Conservation (phyloP, 2,329 filamentous ascomycete genomes). For the Leptographium flavum region DNA sequence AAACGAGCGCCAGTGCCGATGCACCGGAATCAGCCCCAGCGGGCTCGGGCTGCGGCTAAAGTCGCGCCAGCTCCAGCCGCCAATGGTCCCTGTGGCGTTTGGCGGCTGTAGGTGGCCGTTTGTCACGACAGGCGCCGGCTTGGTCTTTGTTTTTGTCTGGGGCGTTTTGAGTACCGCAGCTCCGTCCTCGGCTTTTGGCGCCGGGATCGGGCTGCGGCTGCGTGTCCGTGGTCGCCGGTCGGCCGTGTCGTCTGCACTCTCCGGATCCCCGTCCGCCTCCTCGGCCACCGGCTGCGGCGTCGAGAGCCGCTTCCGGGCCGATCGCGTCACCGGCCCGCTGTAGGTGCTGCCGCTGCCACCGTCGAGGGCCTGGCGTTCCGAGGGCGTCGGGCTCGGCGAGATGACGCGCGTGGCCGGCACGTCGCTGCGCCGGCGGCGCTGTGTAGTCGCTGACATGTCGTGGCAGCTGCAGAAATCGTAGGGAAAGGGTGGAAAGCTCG, state of each 20-base stretch:
- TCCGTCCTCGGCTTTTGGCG: conserved; percentile 37
- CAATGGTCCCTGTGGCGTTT: conserved; percentile 14
- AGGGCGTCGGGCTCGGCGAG: conserved; percentile 69
- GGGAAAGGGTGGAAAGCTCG: conserved; percentile 46
- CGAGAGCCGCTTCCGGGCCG: conserved; percentile 41
- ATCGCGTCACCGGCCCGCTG: conserved; percentile 63
- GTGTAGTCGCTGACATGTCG: conserved; percentile 7
- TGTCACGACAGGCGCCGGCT: conserved; percentile 10
- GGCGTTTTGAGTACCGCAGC: conserved; percentile 17
- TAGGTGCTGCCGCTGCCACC: conserved; percentile 31
- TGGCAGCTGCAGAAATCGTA: no score
- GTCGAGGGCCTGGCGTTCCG: conserved; percentile 44
- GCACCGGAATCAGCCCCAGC: conserved; percentile 86
- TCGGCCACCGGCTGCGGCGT: conserved; percentile 49
- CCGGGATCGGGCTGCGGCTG: conserved; percentile 52
- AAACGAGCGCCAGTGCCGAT: conserved; percentile 79
- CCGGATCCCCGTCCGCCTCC: conserved; percentile 29
- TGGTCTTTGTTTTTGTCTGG: conserved; percentile 9
- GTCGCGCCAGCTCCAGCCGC: conserved; percentile 67
- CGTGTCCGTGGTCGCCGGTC: conserved; percentile 52
- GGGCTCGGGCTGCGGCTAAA: conserved; percentile 87
- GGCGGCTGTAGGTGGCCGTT: conserved; percentile 63
- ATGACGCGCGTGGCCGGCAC: conserved; percentile 75
- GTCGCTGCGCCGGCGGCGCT: conserved; percentile 36
- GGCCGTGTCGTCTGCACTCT: conserved; percentile 23